Conservation (phyloP, 768 basidiomycete genomes). For the Boletus huronensis region DNA sequence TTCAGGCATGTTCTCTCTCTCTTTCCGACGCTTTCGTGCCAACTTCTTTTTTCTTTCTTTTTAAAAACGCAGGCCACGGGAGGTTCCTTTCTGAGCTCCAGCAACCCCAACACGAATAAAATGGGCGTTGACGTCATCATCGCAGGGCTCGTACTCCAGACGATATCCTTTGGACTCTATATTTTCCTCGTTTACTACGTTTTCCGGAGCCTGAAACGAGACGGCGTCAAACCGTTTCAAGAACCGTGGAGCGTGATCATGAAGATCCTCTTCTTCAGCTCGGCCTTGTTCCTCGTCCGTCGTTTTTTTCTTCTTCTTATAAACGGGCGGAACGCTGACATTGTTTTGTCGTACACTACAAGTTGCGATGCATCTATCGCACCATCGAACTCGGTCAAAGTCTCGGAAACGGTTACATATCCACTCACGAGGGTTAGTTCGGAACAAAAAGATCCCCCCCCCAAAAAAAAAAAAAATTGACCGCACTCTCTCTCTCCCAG, state of each 20-base stretch:
- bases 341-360: neutral
- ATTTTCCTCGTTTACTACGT: slow-evolving; percentile 12
- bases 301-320: too few relatives aligned
- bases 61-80: slow-evolving; percentile 19
- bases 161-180: slow-evolving; percentile 24
- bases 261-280: slow-evolving; percentile 23
- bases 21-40: neutral
- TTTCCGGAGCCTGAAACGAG: slow-evolving; percentile 13
- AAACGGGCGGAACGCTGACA: too few relatives aligned
- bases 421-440: slow-evolving; percentile 22
- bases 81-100: slow-evolving; percentile 16
- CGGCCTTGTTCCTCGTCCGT: slow-evolving; percentile 26
- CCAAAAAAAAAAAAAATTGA: too few relatives aligned
- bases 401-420: slow-evolving; percentile 16
- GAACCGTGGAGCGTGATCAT: slow-evolving; percentile 22
- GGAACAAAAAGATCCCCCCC: too few relatives aligned
- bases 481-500: neutral
- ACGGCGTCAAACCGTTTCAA: neutral
- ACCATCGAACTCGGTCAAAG: slow-evolving; percentile 22
- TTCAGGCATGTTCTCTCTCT: slow-evolving; percentile 22
- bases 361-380: slow-evolving; percentile 31
- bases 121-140: slow-evolving; percentile 23
- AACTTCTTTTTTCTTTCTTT: neutral
- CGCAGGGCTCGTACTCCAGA: slow-evolving; percentile 25
- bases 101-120: neutral